A percentile compares a stretch with the other conserved stretches of the same genome.
Evolutionary conservation across 257 asterid species (phyloP).

Genomic region (Solanum paucissectum): DNA sequence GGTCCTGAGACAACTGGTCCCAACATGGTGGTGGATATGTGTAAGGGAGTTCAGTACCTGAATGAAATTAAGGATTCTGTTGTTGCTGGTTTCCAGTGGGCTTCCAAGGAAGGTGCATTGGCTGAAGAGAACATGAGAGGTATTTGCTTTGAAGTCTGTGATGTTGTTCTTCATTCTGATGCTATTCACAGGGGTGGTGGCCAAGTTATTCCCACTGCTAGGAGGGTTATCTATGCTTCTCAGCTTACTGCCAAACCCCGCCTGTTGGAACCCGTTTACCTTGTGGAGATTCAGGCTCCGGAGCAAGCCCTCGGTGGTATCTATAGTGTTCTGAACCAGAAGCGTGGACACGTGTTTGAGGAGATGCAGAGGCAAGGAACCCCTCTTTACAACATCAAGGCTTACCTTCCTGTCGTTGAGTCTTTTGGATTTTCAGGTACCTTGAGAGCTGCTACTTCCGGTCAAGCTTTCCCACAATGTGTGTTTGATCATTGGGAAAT

Average conservation of each 20-base stretch:
- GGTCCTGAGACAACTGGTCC: conserved; percentile 43
- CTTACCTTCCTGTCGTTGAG: conserved; percentile 30
- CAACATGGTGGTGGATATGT: conserved; percentile 39
- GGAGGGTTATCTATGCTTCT: conserved; percentile 35
- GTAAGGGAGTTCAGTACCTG: conserved; percentile 38
- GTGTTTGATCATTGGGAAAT: conserved; percentile 37
- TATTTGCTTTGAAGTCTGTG: conserved; percentile 39
- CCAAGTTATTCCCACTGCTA: conserved; percentile 36
- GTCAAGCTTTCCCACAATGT: conserved; percentile 36
- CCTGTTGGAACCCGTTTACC: conserved; percentile 29
- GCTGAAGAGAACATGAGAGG: conserved; percentile 39
- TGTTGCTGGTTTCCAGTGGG: conserved; percentile 46
- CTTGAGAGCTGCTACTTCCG: conserved; percentile 35
- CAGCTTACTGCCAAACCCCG: conserved; percentile 41
- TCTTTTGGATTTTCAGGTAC: conserved; percentile 32
- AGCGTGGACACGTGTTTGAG: conserved; percentile 39
- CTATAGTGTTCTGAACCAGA: conserved; percentile 36
- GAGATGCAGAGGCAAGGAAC: conserved; percentile 41
- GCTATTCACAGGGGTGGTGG: conserved; percentile 46
- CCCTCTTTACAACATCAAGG: conserved; percentile 38
- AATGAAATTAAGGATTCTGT: conserved; percentile 43
- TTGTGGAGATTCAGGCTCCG: conserved; percentile 37
- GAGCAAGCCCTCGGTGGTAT: conserved; percentile 36
- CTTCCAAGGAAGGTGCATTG: conserved; percentile 37
- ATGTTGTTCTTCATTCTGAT: conserved; percentile 36